Percentiles rank a stretch among this genome's conserved stretches.
These are phyloP conservation scores for Saxispiralis lemnorum DNA, from an alignment of 495 filamentous ascomycete genomes.

Conservation along the genomic window DNA sequence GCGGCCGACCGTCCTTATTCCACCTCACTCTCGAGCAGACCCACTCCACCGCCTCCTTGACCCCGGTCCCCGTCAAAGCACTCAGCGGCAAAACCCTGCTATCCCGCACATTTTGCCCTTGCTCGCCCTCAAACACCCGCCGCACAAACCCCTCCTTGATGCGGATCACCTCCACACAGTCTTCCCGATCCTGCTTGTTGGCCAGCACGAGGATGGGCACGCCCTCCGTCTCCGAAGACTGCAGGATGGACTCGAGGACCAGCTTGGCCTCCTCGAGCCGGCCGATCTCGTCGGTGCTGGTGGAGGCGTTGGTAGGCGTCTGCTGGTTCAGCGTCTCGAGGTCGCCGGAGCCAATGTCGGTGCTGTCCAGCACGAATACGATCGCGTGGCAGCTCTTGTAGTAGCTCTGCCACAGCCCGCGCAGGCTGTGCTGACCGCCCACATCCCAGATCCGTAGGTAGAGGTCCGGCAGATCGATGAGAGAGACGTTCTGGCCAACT, in stretches of 20 bases:
- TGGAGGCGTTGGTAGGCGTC: slow-evolving; percentile 1
- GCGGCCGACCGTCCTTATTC: slow-evolving; percentile 85
- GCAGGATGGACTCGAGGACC: slow-evolving; percentile 74
- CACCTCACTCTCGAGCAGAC: slow-evolving; percentile 76
- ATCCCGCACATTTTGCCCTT: slow-evolving; percentile 67
- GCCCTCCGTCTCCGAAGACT: slow-evolving; percentile 66
- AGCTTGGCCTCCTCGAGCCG: slow-evolving; percentile 74
- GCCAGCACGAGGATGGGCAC: slow-evolving; percentile 85
- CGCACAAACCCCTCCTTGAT: slow-evolving; percentile 93
- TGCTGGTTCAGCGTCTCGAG: slow-evolving; percentile 21
- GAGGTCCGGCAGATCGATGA: slow-evolving; percentile 71
- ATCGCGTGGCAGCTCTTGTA: slow-evolving; percentile 88
- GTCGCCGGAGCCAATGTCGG: slow-evolving; percentile 70
- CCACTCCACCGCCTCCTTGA: slow-evolving; percentile 92
- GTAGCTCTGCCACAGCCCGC: slow-evolving; percentile 89
- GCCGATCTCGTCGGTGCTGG: slow-evolving; percentile 34
- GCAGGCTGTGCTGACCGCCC: slow-evolving; percentile 75
- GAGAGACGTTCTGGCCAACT: slow-evolving; percentile 90
- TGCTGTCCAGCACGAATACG: slow-evolving; percentile 88
- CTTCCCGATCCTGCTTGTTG: slow-evolving; percentile 95
- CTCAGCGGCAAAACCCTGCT: slow-evolving; percentile 80
- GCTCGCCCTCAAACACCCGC: slow-evolving; percentile 86
- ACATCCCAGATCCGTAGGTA: slow-evolving; percentile 99
- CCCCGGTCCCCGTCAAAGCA: slow-evolving; percentile 78
- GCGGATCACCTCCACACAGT: slow-evolving; percentile 88